Base-by-base conservation (phyloP, 306 rosid genomes). In the Astragalus membranaceus region DNA sequence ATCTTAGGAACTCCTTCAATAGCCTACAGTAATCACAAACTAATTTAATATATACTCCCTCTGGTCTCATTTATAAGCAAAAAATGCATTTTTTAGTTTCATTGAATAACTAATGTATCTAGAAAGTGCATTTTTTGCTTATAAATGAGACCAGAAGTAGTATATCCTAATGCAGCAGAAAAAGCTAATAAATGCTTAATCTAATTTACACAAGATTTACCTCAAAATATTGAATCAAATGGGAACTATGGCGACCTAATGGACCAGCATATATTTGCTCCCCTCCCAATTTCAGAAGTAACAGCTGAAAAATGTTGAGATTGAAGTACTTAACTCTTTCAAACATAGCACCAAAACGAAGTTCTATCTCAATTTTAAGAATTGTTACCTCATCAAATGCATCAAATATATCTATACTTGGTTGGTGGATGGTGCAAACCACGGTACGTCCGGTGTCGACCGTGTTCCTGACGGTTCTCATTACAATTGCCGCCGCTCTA, bases 341-440 rank as follows among this genome's bases (percentile, higher is more conserved):
- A 64, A 13, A 68, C 23, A 13, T 23, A 59, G 33, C n/a, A 50
- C 43, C 10, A 29, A 60, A 49, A 69, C 58, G 37, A 29, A 69
- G 46, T 5, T 56, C 7, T 37, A 15, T 5, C 5, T 14, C 10
- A 51, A 61, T 7, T 64, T 35, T 48, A 32, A 8, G 36, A 37
- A 4, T 64, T 76, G 67, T 82, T 52, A 93, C 98, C 96, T 93
- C 98, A 72, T 93, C 98, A 53, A 93, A 93, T 65, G 93, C 86
- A 70, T 93, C 98, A 53, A 93, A 93, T 77, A 93, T 88, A 49
- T 93, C 98, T 16, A 93, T 93, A 75, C 96, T 93, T 47, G 98
- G 98, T 78, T 93, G 98, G 85, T 93, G 98, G 79, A 90, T 93
- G 1, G 98, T 90, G 79, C 96, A 93, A 52, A 93, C 98, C 33